These are phyloP conservation scores for Pulveroboletus sp. DNA, from an alignment of 768 basidiomycete species.

Conservation along the genomic window DNA sequence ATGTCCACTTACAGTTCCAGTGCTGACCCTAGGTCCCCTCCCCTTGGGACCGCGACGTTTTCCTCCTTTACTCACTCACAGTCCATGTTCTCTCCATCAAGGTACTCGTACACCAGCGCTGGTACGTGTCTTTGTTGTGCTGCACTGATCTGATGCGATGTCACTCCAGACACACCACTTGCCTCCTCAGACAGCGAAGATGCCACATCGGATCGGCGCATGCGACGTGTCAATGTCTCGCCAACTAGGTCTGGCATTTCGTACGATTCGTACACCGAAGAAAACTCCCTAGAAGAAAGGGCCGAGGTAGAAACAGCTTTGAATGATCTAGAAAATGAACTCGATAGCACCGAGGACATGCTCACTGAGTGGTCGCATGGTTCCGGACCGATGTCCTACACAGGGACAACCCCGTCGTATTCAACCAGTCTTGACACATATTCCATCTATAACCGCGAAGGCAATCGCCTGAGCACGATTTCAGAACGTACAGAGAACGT, in stretches of 20 bases:
- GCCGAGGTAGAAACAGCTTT: constrained; percentile 66
- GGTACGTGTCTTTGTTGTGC: constrained; percentile 34
- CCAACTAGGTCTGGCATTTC: constrained; percentile 38
- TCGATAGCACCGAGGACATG: constrained; percentile 61
- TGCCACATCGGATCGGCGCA: constrained; percentile 42
- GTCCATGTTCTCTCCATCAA: constrained; percentile 55
- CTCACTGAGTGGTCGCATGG: constrained; percentile 62
- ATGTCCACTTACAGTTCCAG: constrained; percentile 39
- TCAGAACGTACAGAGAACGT: constrained; percentile 73
- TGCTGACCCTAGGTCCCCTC: constrained; percentile 54
- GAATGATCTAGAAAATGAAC: constrained; percentile 60
- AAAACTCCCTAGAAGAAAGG: constrained; percentile 41
- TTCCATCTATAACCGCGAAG: constrained; percentile 36
- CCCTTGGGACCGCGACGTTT: constrained; percentile 56
- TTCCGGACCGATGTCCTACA: constrained; percentile 29
- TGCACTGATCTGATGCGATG: constrained; percentile 1
- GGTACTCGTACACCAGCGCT: constrained; percentile 53
- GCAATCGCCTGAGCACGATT: constrained; percentile 63
- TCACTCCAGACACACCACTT: constrained; percentile 38
- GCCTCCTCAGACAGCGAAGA: constrained; percentile 45
- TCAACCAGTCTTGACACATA: constrained; percentile 37
- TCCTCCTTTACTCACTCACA: constrained; percentile 48
- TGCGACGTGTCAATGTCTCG: constrained; percentile 53
- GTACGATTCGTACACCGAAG: constrained; percentile 57
- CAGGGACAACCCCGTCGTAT: constrained; percentile 30